Evolutionary conservation across 345 rosid genomes (phyloP), one percentile per base, ranked within the genome.

Genomic region (Pistacia vera): DNA sequence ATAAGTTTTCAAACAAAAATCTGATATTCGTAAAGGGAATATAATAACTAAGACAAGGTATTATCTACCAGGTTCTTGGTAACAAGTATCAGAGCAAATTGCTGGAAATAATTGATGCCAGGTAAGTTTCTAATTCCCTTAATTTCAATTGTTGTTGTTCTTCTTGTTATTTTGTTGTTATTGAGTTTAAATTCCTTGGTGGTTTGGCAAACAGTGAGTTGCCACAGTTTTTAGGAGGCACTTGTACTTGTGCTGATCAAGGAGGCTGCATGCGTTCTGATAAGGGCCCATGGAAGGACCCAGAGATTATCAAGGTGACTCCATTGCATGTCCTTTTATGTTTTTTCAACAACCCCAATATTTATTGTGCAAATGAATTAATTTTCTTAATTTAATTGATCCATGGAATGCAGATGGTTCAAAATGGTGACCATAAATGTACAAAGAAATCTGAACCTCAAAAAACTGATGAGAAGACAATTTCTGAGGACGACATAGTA

Each of bases 191-290:
- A 51, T 61, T 49, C 44, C 69, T 73, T n/a, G 11, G 25, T 73
- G 25, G 52, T 61, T 58, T 82, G 48, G 63, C 71, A 63, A 30
- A 44, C 84, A 96, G 98, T 79, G 97, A 96, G 83, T 81, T 96
- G 85, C 98, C 98, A 7, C 92, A 90, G 16, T 93, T 96, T 80
- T 84, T 96, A 65, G 98, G 99, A 70, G 99, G 99, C 25, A 78
- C 93, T 30, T 96, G 99, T 79, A 92, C 91, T 17, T 96, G 98
- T 86, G 88, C 90, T 80, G 93, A 88, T 36, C 79, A 79, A 30
- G 97, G 99, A 65, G 98, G 99, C 5, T 96, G 99, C 63, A 85
- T 93, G 93, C 89, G 83, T 58, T 93, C 98, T 66, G 97, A 96
- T 82, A 96, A 93, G 83, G 99, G 99, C 46, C 98, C 98, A 25